Conservation (phyloP, 139 green algal species). For the Coelastrella sp. region DNA sequence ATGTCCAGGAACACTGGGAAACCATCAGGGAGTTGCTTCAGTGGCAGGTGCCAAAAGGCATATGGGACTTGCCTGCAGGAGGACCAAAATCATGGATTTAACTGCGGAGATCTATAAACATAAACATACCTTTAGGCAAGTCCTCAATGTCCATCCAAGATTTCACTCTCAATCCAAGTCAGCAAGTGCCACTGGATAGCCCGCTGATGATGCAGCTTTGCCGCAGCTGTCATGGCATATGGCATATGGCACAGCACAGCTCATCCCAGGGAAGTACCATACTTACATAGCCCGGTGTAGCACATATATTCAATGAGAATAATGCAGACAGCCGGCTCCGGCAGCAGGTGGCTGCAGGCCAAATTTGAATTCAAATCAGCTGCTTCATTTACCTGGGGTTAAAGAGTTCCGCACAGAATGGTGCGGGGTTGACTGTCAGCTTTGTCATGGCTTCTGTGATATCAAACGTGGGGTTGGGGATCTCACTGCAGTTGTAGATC, state of each 20-base stretch:
- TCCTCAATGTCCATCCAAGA: background rate
- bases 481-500: conserved; percentile 82
- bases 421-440: conserved; percentile 60
- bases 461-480: conserved; percentile 64
- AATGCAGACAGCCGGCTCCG: too few species aligned
- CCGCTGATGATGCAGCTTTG: too few species aligned
- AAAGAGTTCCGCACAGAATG: conserved; percentile 86
- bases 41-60: conserved; percentile 71
- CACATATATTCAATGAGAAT: too few species aligned
- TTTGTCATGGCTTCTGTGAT: conserved; percentile 36
- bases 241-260: too few species aligned
- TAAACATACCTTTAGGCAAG: background rate
- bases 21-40: conserved; percentile 62
- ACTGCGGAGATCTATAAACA: too few species aligned
- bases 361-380: background rate
- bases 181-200: background rate
- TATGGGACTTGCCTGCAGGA: conserved; percentile 68
- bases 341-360: background rate
- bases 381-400: conserved; percentile 54
- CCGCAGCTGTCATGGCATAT: too few species aligned
- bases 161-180: too few species aligned
- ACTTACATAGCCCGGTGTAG: too few species aligned
- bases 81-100: background rate
- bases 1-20: conserved; percentile 87
- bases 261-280: too few species aligned